Evolutionary conservation across 169 alveolate species (phyloP), one percentile per base, ranked within the genome.

Genomic region (Theileria equi): DNA sequence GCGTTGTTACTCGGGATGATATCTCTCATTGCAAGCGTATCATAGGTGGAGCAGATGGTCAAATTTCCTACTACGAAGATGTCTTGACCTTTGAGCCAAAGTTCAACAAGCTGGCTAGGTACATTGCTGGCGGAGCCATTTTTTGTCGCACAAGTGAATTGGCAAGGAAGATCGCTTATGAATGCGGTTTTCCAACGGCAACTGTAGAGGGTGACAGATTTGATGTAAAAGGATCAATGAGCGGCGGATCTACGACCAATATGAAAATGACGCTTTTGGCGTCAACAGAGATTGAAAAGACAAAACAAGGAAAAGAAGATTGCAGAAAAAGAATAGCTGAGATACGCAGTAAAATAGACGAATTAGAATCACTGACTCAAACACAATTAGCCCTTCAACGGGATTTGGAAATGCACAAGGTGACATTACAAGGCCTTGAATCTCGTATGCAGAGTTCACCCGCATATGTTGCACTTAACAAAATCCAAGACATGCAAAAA

Each of bases 201-300:
- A 90, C 97, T 26, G 52, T 90, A 19, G 94, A 93, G 41, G 98
- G 98, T 21, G 97, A 93, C 81, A 89, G 80, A 38, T 92, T 89
- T 50, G 95, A 93, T 53, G 93, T 94, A 4, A 76, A 77, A 19
- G 98, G 98, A 45, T 82, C 91, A 25, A 83, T 94, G 85, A 80
- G 92, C 0, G 98, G 98, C 19, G 98, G 98, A 3, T 91, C 92
- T 5, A 74, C 70, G 52, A 84, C 80, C 53, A 88, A 82, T 43
- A 72, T 82, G 48, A 67, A 72, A 31, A 59, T 69, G 41, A 71
- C 74, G 29, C 67, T 85, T 28, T 55, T 44, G 36, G 47, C 65
- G 7, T 60, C 53, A 25, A 59, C 74, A n/a, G 36, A 45, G 2
- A 58, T 72, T 40, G 32, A 52, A 13, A 34, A 38, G n/a, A 44